phyloP scores from a whole-genome alignment of 1,139 yeast species.

The Suhomyces anneliseae region DNA sequence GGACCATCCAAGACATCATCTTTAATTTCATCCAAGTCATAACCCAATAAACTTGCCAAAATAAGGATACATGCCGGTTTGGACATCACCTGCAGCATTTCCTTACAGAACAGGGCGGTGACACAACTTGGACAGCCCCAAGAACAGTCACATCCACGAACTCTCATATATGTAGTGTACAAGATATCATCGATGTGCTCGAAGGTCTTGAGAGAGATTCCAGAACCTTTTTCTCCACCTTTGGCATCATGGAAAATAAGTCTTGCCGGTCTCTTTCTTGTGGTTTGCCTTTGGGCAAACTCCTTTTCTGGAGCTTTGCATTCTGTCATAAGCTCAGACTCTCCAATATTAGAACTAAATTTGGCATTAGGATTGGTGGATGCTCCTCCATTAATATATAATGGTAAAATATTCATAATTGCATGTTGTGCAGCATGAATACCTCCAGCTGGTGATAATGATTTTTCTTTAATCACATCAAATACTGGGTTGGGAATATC shows the following conservation, averaged over 20 bases:
- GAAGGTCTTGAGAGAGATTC: slow-evolving; percentile 75
- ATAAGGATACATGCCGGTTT: slow-evolving; percentile 85
- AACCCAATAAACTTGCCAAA: slow-evolving; percentile 50
- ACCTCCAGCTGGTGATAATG: slow-evolving; percentile 76
- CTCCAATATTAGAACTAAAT: slow-evolving; percentile 46
- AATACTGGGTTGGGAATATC: slow-evolving; percentile 71
- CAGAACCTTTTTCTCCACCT: slow-evolving; percentile 79
- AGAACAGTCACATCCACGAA: slow-evolving; percentile 70
- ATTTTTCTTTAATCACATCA: slow-evolving; percentile 55
- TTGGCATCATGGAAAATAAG: slow-evolving; percentile 78
- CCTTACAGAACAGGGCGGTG: slow-evolving; percentile 76
- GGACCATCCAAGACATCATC: slow-evolving; percentile 70
- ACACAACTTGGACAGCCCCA: slow-evolving; percentile 92
- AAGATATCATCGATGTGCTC: slow-evolving; percentile 71
- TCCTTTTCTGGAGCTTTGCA: slow-evolving; percentile 98
- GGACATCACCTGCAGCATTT: slow-evolving; percentile 76
- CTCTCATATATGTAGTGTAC: slow-evolving; percentile 54
- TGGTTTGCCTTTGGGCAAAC: slow-evolving; percentile 69
- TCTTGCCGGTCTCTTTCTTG: slow-evolving; percentile 80
- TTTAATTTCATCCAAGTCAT: slow-evolving; percentile 41
- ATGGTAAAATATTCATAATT: slow-evolving; percentile 71
- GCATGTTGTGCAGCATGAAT: slow-evolving; percentile 98
- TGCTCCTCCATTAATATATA: slow-evolving; percentile 46
- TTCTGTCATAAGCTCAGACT: slow-evolving; percentile 80
- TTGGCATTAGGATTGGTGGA: slow-evolving; percentile 45